Evolutionary conservation across 345 rosid species (phyloP).

Genomic region (Jatropha curcas): DNA sequence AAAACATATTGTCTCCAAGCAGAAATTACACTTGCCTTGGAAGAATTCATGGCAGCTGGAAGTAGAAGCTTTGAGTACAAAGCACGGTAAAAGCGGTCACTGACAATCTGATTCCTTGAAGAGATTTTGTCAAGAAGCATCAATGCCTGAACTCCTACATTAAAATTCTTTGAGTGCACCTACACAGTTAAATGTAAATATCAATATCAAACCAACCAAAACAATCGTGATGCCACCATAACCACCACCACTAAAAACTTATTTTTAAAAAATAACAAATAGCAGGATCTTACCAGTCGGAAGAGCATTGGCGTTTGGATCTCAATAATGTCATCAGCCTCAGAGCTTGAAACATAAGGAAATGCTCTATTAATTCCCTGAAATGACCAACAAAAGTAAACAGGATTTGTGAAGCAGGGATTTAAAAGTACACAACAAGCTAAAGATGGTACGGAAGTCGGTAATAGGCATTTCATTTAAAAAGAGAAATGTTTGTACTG

Average conservation of each 20-base stretch:
- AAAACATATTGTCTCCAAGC: neutral
- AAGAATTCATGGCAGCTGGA: constrained; percentile 88
- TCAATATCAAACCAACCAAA: constrained; percentile 15
- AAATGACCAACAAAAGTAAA: constrained; percentile 18
- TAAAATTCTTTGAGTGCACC: constrained; percentile 94
- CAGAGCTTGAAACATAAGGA: constrained; percentile 85
- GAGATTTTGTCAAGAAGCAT: constrained; percentile 98
- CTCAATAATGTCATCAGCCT: constrained; percentile 87
- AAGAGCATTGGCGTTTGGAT: constrained; percentile 88
- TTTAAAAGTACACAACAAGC: neutral
- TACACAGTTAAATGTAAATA: constrained; percentile 35
- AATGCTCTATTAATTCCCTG: constrained; percentile 98
- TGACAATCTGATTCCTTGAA: constrained; percentile 88
- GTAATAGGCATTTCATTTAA: neutral
- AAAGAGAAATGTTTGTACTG: constrained; percentile 25
- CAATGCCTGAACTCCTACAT: constrained; percentile 89
- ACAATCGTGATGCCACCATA: neutral
- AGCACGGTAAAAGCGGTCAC: constrained; percentile 93
- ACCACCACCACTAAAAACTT: neutral
- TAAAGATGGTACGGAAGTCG: neutral
- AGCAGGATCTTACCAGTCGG: constrained; percentile 57
- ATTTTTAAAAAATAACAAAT: constrained; percentile 6
- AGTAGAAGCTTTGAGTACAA: constrained; percentile 88
- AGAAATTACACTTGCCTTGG: constrained; percentile 62
- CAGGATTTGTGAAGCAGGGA: constrained; percentile 1